Percentiles rank a stretch among this genome's conserved stretches.
phyloP scores from a whole-genome alignment of 257 asterid species.

The Penstemon eatonii region DNA sequence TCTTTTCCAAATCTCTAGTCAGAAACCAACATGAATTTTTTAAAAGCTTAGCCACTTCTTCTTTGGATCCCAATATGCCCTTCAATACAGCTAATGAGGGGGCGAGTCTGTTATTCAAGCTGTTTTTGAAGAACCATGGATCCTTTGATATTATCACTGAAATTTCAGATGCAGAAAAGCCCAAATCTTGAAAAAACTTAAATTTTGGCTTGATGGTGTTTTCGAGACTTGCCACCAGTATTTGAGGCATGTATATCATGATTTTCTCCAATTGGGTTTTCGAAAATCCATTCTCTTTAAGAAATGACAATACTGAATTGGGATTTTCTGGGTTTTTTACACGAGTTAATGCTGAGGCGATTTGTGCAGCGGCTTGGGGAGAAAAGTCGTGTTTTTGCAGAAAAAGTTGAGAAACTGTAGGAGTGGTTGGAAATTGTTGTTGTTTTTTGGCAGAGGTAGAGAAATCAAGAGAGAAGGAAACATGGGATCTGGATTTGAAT shows the following conservation, averaged over 20 bases:
- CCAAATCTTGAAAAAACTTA: conserved; percentile 40
- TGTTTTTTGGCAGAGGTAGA: conserved; percentile 24
- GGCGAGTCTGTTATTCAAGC: conserved; percentile 1
- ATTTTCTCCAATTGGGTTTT: conserved; percentile 40
- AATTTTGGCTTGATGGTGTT: conserved; percentile 44
- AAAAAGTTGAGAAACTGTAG: conserved; percentile 16
- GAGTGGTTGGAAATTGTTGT: no score
- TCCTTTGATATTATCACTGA: conserved; percentile 29
- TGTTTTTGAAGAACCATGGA: conserved; percentile 29
- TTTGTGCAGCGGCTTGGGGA: conserved; percentile 27
- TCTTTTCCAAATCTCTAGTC: conserved; percentile 30
- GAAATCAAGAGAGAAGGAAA: conserved; percentile 8
- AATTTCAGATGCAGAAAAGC: conserved; percentile 31
- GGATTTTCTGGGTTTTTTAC: conserved; percentile 18
- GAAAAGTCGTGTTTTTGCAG: conserved; percentile 33
- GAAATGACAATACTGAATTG: conserved; percentile 34
- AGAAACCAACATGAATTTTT: conserved; percentile 25
- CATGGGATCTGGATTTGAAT: not conserved
- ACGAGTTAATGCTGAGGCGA: conserved; percentile 26
- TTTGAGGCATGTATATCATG: conserved; percentile 20
- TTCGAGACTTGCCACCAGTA: conserved; percentile 25
- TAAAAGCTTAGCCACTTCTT: conserved; percentile 29
- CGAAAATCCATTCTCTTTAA: conserved; percentile 45
- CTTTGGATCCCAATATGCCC: conserved; percentile 36
- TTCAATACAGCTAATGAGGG: conserved; percentile 32